Conservation (phyloP, 352 stramenopile species). For the Chrysophaeum taylorii region DNA sequence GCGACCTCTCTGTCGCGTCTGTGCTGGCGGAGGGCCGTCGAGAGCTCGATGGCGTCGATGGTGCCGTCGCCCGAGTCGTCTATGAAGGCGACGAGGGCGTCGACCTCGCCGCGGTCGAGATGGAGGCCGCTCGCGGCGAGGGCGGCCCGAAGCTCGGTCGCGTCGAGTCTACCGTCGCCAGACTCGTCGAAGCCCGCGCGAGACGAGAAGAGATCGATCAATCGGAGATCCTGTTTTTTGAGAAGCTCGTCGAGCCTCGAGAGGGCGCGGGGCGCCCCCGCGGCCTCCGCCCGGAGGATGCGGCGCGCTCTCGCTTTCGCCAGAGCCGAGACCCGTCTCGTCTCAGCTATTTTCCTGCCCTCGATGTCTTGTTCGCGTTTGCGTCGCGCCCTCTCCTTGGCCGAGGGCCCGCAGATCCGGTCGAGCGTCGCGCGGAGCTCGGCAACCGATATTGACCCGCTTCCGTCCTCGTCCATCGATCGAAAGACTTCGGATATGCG, state of each 20-base stretch:
- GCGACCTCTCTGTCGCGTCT: background rate
- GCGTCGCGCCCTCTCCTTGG: background rate
- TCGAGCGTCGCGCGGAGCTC: conserved; percentile 13
- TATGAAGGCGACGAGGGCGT: conserved; percentile 18
- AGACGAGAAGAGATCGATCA: conserved; percentile 17
- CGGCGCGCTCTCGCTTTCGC: background rate
- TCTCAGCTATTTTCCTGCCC: too few relatives aligned
- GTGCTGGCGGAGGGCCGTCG: conserved; percentile 3
- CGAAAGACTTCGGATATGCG: conserved; percentile 21
- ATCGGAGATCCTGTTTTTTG: conserved; percentile 18
- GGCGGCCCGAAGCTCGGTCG: conserved; percentile 17
- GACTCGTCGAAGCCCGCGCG: conserved; percentile 16
- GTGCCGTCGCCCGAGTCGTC: conserved; percentile 15
- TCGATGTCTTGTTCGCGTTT: background rate
- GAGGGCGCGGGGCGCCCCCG: conserved; percentile 14
- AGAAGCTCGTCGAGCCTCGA: conserved; percentile 15
- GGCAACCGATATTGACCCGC: background rate
- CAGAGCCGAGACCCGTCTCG: too few relatives aligned
- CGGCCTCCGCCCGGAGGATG: conserved; percentile 5
- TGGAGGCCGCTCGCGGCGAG: conserved; percentile 7
- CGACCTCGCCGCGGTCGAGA: conserved; percentile 3
- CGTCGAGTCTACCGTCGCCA: conserved; percentile 19
- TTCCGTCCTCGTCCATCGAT: conserved; percentile 15
- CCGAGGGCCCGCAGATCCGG: background rate
- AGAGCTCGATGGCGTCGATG: conserved; percentile 22